Base-by-base conservation (phyloP, 345 rosid species). In the Camelina neglecta region DNA sequence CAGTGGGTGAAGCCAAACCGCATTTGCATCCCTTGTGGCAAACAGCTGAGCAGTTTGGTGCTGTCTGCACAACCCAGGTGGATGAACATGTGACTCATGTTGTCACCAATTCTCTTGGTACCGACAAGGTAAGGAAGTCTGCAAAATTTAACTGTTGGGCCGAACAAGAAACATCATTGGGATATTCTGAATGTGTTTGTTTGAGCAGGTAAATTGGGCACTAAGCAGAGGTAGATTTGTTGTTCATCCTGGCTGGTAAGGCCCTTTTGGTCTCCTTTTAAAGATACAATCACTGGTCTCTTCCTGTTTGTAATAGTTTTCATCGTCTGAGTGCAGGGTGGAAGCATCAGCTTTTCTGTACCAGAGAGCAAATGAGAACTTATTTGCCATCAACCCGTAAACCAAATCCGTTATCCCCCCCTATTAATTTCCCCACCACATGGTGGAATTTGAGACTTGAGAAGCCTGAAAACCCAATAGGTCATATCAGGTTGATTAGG, bases 331-430 rank as follows among this genome's bases (percentile, higher is more conserved):
- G 59, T 69, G 80, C 88, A 95, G 99, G 99, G 99, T 95, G 83
- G 99, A 95, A 86, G 99, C 99, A 50, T 93, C 99, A 35, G 93
- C 99, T 63, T 81, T 93, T 84, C 96, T 95, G 67, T 95, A 95
- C 65, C 86, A 93, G 85, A 90, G 98, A 82, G 99, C 97, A 64
- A 95, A 85, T 48, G 99, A 95, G 79, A 84, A 77, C 53, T 90
- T 90, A 77, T 95, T 83, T 86, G 81, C 94, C 73, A 86, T 95
- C 81, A 95, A 90, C 86, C 81, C 81, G 20, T 88, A 87, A 89
- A 76, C 69, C 53, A 55, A 78, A 65, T n/a, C 12, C 69, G 53
- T 41, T 20, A 36, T 13, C 53, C 50, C 5, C 5, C 48, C 68
- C 39, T 20, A 35, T 2, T 39, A 31, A 21, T 49, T 18, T 41